Conservation (phyloP, 1,284 basidiomycete species). For the Ganoderma leucocontextum region DNA sequence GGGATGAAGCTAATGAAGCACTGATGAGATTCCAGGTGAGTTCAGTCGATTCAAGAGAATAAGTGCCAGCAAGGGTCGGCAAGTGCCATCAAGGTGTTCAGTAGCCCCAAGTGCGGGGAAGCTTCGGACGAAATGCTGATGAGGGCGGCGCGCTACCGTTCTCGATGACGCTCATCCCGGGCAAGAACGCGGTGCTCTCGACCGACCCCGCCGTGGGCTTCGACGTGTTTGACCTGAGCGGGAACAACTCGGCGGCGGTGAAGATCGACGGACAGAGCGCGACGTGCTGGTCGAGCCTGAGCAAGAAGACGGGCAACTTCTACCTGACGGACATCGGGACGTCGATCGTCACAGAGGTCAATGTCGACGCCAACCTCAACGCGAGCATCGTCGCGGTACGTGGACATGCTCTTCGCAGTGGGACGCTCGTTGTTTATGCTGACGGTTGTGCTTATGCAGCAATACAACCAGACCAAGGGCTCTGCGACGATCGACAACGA, state of each 20-base stretch:
- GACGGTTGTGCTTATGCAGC: constrained; percentile 37
- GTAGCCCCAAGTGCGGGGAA: too few relatives aligned
- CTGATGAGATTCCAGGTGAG: too few relatives aligned
- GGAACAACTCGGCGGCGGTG: constrained; percentile 44
- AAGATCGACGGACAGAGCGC: constrained; percentile 53
- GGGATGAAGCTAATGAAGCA: too few relatives aligned
- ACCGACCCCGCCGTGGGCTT: constrained; percentile 57
- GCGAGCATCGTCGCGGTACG: constrained; percentile 53
- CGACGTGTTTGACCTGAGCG: constrained; percentile 52
- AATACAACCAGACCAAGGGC: constrained; percentile 51
- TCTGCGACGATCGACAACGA: constrained; percentile 56
- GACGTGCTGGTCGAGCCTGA: constrained; percentile 58
- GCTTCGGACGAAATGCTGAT: too few relatives aligned
- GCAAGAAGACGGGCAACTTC: constrained; percentile 56
- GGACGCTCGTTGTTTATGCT: background rate
- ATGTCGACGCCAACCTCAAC: constrained; percentile 53
- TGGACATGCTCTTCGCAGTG: background rate
- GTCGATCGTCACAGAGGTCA: constrained; percentile 54
- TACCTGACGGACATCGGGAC: constrained; percentile 57
- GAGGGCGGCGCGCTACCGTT: constrained; percentile 56
- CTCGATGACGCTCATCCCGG: constrained; percentile 55
- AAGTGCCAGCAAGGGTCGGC: too few relatives aligned
- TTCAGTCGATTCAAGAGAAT: too few relatives aligned
- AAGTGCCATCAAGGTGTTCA: too few relatives aligned
- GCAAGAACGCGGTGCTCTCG: constrained; percentile 54